Evolutionary conservation across 441 rosid species (phyloP), one percentile per base, ranked within the genome.

Genomic region (Populus hybrid): DNA sequence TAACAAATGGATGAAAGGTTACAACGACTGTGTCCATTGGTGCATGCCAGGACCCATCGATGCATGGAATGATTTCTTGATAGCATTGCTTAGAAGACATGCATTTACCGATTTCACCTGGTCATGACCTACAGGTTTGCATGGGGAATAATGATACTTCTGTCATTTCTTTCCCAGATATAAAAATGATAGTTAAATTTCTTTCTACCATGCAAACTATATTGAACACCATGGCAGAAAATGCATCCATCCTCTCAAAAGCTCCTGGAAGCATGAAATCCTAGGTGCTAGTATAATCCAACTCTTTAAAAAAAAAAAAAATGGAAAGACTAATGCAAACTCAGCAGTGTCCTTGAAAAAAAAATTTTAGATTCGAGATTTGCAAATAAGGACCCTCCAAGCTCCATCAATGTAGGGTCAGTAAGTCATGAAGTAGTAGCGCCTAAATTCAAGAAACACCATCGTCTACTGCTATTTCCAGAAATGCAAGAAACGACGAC

Each of bases 11-110:
- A 88, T 86, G 90, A 91, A 78, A 61, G 99, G 97, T 4, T 92
- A 79, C 34, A 94, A 87, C 18, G 97, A 92, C 73, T 94, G 97
- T 70, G 90, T 89, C 16, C 97, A 92, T 67, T 91, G 98, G 98
- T 95, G 99, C 86, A 75, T 95, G 83, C 99, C 98, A 0, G 97
- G 98, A 2, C 97, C 98, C 0, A 84, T 94, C 0, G 97, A 94
- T 80, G 63, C 79, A 0, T 95, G 99, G 99, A 94, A 77, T 71
- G 97, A 95, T 69, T 83, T 94, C 74, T 74, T 92, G 72, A 86
- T 90, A 81, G 89, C 83, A 7, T 71, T 87, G 70, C 78, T 95
- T 9, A 83, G 59, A 50, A 78, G 70, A 75, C 76, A 50, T 50
- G 50, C 50, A 9, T 42, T 9, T 42, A 11, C 50, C 14, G 50